A percentile compares a stretch with the other conserved stretches of the same genome.
These are phyloP conservation scores for Aspergillus felis DNA, from an alignment of 2,329 filamentous ascomycete genomes.

Conservation along the genomic window DNA sequence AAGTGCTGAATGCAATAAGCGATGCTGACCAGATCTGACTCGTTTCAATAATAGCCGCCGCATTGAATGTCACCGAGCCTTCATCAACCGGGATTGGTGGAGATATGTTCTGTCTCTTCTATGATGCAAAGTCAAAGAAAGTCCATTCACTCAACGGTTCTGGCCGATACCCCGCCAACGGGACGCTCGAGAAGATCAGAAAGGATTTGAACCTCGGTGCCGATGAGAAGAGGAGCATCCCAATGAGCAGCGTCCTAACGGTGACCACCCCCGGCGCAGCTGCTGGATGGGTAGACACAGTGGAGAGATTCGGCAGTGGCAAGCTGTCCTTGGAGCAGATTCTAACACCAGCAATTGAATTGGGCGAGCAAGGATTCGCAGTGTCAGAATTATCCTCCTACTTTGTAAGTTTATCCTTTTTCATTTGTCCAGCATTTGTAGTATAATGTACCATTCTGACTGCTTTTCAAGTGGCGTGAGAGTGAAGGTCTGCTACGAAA, in stretches of 20 bases:
- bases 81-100: slow-evolving; percentile 92
- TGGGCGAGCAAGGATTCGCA: slow-evolving; percentile 85
- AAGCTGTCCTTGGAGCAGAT: slow-evolving; percentile 74
- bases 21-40: slow-evolving; percentile 7
- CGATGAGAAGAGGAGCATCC: slow-evolving; percentile 59
- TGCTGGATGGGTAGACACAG: slow-evolving; percentile 87
- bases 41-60: slow-evolving; percentile 60
- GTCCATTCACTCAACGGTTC: slow-evolving; percentile 89
- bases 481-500: slow-evolving; percentile 61
- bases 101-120: slow-evolving; percentile 95
- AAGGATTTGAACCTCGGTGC: slow-evolving; percentile 63
- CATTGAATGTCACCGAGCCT: slow-evolving; percentile 89
- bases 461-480: slow-evolving; percentile 60
- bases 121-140: slow-evolving; percentile 75
- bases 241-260: slow-evolving; percentile 70
- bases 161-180: slow-evolving; percentile 70
- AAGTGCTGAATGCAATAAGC: slow-evolving; percentile 28
- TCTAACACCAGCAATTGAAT: slow-evolving; percentile 73
- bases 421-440: not conserved
- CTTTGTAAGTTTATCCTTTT: slow-evolving; percentile 53
- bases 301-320: slow-evolving; percentile 85
- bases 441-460: not conserved
- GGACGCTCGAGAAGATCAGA: slow-evolving; percentile 66
- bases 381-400: slow-evolving; percentile 73
- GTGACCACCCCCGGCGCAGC: slow-evolving; percentile 87